Evolutionary conservation across 2,329 filamentous ascomycete genomes (phyloP).

Genomic region (Penicillium palitans): DNA sequence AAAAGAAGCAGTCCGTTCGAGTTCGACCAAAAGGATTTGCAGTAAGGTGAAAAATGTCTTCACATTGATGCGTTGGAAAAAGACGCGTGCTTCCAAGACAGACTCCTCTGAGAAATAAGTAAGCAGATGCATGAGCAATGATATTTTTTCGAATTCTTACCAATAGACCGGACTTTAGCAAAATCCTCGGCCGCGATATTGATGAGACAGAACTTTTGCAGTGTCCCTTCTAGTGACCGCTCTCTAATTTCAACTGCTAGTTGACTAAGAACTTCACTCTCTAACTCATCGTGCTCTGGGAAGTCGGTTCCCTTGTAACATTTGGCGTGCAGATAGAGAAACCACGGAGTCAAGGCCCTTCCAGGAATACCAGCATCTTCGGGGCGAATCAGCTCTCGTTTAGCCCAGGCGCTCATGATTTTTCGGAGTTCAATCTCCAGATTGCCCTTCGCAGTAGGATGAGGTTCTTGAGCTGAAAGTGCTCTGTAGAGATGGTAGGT

Average conservation of each 20-base stretch:
- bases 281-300: slow-evolving; percentile 73
- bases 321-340: slow-evolving; percentile 80
- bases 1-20: slow-evolving; percentile 57
- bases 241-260: slow-evolving; percentile 72
- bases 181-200: slow-evolving; percentile 83
- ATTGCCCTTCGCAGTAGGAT: slow-evolving; percentile 73
- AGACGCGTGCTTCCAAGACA: slow-evolving; percentile 51
- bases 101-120: slow-evolving; percentile 46
- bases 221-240: slow-evolving; percentile 60
- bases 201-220: slow-evolving; percentile 79
- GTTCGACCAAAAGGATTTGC: slow-evolving; percentile 67
- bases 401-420: slow-evolving; percentile 58
- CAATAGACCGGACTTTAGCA: slow-evolving; percentile 61
- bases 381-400: slow-evolving; percentile 50
- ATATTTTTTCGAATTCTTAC: slow-evolving; percentile 43
- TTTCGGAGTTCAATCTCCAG: slow-evolving; percentile 77
- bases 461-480: slow-evolving; percentile 70
- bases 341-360: slow-evolving; percentile 73
- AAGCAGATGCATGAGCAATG: slow-evolving; percentile 11
- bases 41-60: slow-evolving; percentile 73
- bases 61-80: slow-evolving; percentile 74
- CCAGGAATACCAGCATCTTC: slow-evolving; percentile 52
- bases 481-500: slow-evolving; percentile 90
- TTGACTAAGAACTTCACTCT: slow-evolving; percentile 79
- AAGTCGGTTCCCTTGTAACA: slow-evolving; percentile 78